Base-by-base conservation (phyloP, 495 filamentous ascomycete species). In the Podospora sp. region DNA sequence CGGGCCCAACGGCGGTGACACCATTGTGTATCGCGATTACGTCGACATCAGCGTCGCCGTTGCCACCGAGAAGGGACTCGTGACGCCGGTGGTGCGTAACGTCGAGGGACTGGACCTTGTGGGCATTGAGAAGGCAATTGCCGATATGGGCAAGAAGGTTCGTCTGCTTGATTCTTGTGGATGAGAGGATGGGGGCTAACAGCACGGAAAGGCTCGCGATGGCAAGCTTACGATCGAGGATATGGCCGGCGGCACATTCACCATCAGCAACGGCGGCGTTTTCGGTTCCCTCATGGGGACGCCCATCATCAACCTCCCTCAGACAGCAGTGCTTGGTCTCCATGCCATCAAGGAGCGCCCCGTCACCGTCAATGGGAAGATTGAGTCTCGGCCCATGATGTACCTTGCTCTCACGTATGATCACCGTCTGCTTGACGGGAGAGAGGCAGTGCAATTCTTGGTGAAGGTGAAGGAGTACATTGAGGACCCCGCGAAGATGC, bases 391-490 rank as follows among this genome's bases (percentile, higher is more conserved):
- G 67, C 95, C 96, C 25, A 98, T 99, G 92, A 99, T 99, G 95
- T 97, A 96, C 71, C 87, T 99, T 50, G 96, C 95, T 50, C 86
- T 99, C 60, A 99, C 95, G 18, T 99, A 99, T 76, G 95, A 99
- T 74, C 95, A 99, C 79, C 90, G 95, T 69, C 86, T 98, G 46
- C 83, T 99, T 26, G 96, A 98, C 78, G 96, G 95, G 26, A 88
- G 95, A 72, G 95, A 99, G 82, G 96, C 93, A 14, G 93, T 97
- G 27, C 96, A 94, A 66, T 99, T 99, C 86, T 83, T 99, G 69
- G 90, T 99, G 53, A 98, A 97, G 89, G 89, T 97, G 74, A 97
- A 97, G 85, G 91, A 98, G 76, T 98, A 94, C 78, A 98, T 99
- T 73, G 95, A 99, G 81, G 96, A 99, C 75, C 95, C 95, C 9